Percentiles rank a stretch among this genome's conserved stretches.
These are phyloP conservation scores for Conticribra guillardii DNA, from an alignment of 108 stramenopile species.

Conservation along the genomic window DNA sequence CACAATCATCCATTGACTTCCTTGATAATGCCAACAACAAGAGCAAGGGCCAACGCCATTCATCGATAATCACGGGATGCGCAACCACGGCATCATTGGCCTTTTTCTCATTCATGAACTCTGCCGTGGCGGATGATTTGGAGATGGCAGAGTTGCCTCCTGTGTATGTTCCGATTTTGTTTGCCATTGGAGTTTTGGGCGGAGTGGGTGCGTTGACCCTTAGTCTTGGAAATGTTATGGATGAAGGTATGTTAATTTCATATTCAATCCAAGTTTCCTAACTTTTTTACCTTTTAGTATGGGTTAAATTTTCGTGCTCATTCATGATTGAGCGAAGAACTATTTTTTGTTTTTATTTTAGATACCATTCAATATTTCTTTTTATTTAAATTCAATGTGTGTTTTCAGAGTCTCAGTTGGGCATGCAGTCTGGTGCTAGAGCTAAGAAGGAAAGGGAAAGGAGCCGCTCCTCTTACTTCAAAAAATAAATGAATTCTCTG, in stretches of 20 bases:
- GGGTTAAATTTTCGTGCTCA: too few species aligned
- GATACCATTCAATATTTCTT: not conserved
- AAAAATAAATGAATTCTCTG: conserved; percentile 44
- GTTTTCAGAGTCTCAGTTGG: conserved; percentile 76
- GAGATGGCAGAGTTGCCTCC: conserved; percentile 68
- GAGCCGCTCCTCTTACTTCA: conserved; percentile 86
- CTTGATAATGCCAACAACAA: not conserved
- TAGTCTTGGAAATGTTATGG: conserved; percentile 82
- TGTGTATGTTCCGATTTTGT: conserved; percentile 72
- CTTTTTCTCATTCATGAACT: conserved; percentile 5
- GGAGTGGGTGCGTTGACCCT: conserved; percentile 80
- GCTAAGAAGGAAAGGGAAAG: conserved; percentile 90
- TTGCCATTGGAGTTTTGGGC: conserved; percentile 74
- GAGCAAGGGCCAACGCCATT: too few species aligned
- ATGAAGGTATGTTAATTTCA: conserved; percentile 57
- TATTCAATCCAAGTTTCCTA: not conserved
- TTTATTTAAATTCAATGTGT: conserved; percentile 3
- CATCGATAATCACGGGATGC: conserved; percentile 17
- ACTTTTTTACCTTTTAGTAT: conserved; percentile 2
- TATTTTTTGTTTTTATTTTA: not conserved
- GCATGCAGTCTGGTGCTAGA: conserved; percentile 77
- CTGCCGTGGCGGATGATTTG: conserved; percentile 49
- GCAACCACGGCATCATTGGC: conserved; percentile 28
- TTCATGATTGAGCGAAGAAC: not conserved
- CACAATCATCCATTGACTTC: not conserved